Evolutionary conservation across 495 filamentous ascomycete genomes (phyloP).

Genomic region (Aspergillus campestris): DNA sequence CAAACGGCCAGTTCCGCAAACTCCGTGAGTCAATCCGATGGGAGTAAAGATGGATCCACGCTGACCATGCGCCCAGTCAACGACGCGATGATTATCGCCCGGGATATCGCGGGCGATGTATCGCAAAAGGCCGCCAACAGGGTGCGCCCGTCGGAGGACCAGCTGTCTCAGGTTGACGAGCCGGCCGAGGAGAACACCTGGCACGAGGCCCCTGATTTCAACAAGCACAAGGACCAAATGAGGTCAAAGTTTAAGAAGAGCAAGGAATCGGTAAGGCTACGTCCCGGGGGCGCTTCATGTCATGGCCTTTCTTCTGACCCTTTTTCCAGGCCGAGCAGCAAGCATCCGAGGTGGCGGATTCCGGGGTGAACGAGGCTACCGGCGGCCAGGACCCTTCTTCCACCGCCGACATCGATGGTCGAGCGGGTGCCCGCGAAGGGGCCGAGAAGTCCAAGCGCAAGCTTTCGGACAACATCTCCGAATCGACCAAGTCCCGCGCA

Average conservation of each 20-base stretch:
- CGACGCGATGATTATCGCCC: constrained; percentile 74
- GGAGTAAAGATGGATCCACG: neutral
- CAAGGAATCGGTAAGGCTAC: constrained; percentile 41
- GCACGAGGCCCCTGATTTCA: constrained; percentile 81
- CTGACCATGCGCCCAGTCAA: constrained; percentile 51
- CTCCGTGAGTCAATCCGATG: constrained; percentile 52
- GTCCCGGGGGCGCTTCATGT: neutral
- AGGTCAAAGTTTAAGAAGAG: constrained; percentile 60
- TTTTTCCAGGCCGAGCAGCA: constrained; percentile 11
- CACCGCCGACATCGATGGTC: constrained; percentile 44
- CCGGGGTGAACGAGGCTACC: constrained; percentile 44
- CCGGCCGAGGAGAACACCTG: constrained; percentile 86
- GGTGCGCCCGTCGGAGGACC: constrained; percentile 72
- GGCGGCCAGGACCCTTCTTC: constrained; percentile 36
- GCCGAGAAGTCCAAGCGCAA: constrained; percentile 40
- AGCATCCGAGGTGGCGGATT: constrained; percentile 46
- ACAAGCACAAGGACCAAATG: constrained; percentile 49
- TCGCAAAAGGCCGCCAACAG: constrained; percentile 71
- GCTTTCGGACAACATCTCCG: constrained; percentile 42
- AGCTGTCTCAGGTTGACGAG: constrained; percentile 66
- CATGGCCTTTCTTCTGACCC: constrained; percentile 5
- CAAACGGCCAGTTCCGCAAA: constrained; percentile 95
- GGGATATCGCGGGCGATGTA: constrained; percentile 86
- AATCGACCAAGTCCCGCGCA: constrained; percentile 17
- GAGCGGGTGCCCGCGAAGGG: constrained; percentile 40